These are phyloP conservation scores for Boletus pseudopeckii DNA, from an alignment of 768 basidiomycete species.

Conservation along the genomic window DNA sequence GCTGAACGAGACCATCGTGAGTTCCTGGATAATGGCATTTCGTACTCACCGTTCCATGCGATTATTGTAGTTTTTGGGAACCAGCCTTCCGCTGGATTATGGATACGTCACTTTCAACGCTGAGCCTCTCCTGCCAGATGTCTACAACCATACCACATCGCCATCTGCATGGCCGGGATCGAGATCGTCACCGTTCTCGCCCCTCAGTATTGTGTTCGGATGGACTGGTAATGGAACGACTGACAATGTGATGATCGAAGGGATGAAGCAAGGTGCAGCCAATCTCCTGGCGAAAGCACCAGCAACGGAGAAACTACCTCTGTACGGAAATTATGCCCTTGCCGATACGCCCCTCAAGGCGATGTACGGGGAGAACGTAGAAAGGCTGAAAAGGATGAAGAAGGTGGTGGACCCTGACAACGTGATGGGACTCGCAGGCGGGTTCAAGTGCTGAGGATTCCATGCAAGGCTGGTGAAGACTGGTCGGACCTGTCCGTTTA, in stretches of 20 bases:
- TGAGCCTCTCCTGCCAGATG: conserved; percentile 46
- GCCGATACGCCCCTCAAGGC: conserved; percentile 45
- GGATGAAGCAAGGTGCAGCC: conserved; percentile 37
- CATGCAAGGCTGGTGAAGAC: neutral
- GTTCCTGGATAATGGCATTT: neutral
- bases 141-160: conserved; percentile 37
- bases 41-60: neutral
- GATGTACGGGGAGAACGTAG: conserved; percentile 52
- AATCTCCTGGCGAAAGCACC: conserved; percentile 41
- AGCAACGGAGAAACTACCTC: conserved; percentile 40
- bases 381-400: conserved; percentile 39
- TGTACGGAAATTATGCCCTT: conserved; percentile 63
- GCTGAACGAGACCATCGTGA: conserved; percentile 16
- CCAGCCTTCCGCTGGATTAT: conserved; percentile 30
- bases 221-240: conserved; percentile 37
- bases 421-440: conserved; percentile 67
- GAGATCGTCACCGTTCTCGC: conserved; percentile 37
- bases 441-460: conserved; percentile 49
- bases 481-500: conserved; percentile 5
- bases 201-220: conserved; percentile 46
- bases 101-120: conserved; percentile 45
- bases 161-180: conserved; percentile 48
- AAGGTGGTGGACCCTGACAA: conserved; percentile 49
- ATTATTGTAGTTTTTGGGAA: conserved; percentile 43
- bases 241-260: conserved; percentile 41